Percentiles rank a stretch among this genome's conserved stretches.
phyloP scores from a whole-genome alignment of 768 basidiomycete genomes.

The Pulveroboletus sp. region DNA sequence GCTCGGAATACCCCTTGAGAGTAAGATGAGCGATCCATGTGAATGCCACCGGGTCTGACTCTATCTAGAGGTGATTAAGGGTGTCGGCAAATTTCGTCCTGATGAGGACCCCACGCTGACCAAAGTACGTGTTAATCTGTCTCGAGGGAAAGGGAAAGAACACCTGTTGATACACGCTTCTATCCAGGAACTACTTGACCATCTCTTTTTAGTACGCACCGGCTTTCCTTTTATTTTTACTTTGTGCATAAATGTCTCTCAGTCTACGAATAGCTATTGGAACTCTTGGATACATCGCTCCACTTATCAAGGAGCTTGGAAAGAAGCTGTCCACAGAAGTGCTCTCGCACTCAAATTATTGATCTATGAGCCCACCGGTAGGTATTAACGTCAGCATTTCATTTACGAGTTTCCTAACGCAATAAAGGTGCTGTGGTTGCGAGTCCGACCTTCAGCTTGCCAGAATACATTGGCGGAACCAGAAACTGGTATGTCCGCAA shows the following conservation, averaged over 20 bases:
- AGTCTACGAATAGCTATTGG: constrained; percentile 82
- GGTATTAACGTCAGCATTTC: background rate
- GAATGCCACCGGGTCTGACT: constrained; percentile 3
- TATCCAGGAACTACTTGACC: constrained; percentile 50
- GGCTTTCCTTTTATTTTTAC: background rate
- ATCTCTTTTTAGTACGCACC: constrained; percentile 47
- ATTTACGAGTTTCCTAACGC: background rate
- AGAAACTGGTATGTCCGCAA: constrained; percentile 68
- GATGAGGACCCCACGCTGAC: constrained; percentile 73
- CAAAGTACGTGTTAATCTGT: constrained; percentile 34
- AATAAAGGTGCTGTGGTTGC: constrained; percentile 81
- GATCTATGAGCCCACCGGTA: constrained; percentile 87
- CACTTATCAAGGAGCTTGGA: constrained; percentile 91
- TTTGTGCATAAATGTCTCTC: constrained; percentile 8
- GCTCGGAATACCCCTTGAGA: constrained; percentile 44
- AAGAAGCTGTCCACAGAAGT: constrained; percentile 89
- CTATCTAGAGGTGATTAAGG: constrained; percentile 37
- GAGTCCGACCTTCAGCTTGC: constrained; percentile 91
- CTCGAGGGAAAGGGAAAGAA: background rate
- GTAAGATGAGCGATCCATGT: constrained; percentile 22
- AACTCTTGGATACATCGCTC: constrained; percentile 83
- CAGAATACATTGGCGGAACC: constrained; percentile 86
- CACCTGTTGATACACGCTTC: background rate
- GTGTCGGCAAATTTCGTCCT: constrained; percentile 42
- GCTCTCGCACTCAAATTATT: constrained; percentile 92